A percentile compares a stretch with the other conserved stretches of the same genome.
Evolutionary conservation across 2,329 filamentous ascomycete genomes (phyloP).

Genomic region (Colletotrichum spaethianum): DNA sequence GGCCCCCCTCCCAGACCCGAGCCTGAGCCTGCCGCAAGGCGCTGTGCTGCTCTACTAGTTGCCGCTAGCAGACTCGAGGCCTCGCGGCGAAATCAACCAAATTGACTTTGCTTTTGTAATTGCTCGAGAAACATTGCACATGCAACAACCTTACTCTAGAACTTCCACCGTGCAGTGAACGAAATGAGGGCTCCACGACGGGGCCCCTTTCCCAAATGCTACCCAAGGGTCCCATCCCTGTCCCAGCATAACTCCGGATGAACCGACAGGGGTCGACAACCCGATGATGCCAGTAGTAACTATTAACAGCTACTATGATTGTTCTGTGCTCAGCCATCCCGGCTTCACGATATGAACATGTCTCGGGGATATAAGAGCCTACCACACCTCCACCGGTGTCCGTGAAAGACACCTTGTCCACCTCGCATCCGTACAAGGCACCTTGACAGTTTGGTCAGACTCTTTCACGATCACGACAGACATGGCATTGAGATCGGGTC

Average conservation of each 20-base stretch:
- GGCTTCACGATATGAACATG: constrained; percentile 13
- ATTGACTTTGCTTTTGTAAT: background rate
- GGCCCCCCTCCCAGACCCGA: no score
- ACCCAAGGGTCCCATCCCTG: constrained; percentile 22
- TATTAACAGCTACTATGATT: background rate
- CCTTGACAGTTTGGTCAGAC: background rate
- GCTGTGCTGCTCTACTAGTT: background rate
- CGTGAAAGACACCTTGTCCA: no score
- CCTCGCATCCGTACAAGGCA: background rate
- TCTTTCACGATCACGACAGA: background rate
- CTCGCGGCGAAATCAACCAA: background rate
- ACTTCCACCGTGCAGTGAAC: background rate
- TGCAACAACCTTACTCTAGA: background rate
- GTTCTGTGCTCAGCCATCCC: background rate
- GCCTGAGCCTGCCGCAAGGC: background rate
- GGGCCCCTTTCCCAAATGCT: constrained; percentile 10
- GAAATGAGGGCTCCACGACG: constrained; percentile 21
- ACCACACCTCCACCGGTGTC: background rate
- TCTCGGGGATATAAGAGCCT: constrained; percentile 4
- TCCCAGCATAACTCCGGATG: constrained; percentile 12
- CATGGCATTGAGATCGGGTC: constrained; percentile 17
- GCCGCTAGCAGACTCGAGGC: background rate
- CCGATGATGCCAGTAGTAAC: constrained; percentile 30
- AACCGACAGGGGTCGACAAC: constrained; percentile 22
- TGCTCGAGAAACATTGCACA: background rate